Evolutionary conservation across 768 basidiomycete genomes (phyloP).

Genomic region (Naganishia onofrii): DNA sequence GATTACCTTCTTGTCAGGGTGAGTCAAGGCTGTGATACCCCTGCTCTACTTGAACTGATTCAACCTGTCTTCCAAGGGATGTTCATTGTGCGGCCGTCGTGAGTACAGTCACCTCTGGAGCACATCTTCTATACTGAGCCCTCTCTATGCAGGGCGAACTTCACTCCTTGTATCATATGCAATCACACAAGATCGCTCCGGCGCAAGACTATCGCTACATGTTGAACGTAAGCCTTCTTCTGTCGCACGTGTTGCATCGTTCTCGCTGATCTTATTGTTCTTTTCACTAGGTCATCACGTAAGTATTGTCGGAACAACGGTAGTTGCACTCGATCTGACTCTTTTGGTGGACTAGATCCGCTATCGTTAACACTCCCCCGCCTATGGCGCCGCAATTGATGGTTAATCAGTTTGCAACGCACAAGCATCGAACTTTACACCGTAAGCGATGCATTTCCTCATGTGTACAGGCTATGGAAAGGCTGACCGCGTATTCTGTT

Average conservation of each 20-base stretch:
- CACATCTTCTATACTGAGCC: not conserved
- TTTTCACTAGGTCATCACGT: conserved; percentile 25
- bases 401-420: conserved; percentile 70
- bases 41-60: not conserved
- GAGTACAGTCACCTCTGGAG: conserved; percentile 19
- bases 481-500: not conserved
- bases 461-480: not conserved
- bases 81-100: conserved; percentile 87
- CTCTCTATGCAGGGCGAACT: conserved; percentile 19
- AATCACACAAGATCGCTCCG: conserved; percentile 56
- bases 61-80: conserved; percentile 57
- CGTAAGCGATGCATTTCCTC: conserved; percentile 24
- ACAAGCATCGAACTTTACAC: conserved; percentile 83
- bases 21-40: not conserved
- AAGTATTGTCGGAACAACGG: not conserved
- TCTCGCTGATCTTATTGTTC: not conserved
- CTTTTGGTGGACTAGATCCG: conserved; percentile 60
- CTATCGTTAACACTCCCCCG: conserved; percentile 93
- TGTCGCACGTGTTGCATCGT: conserved; percentile 28
- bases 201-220: conserved; percentile 76
- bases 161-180: conserved; percentile 32
- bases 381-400: conserved; percentile 66
- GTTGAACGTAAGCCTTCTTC: conserved; percentile 60
- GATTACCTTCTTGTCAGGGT: conserved; percentile 74
- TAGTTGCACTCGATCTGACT: not conserved